Conservation (phyloP, 2,329 filamentous ascomycete genomes). For the Mollisiaceae sp. region DNA sequence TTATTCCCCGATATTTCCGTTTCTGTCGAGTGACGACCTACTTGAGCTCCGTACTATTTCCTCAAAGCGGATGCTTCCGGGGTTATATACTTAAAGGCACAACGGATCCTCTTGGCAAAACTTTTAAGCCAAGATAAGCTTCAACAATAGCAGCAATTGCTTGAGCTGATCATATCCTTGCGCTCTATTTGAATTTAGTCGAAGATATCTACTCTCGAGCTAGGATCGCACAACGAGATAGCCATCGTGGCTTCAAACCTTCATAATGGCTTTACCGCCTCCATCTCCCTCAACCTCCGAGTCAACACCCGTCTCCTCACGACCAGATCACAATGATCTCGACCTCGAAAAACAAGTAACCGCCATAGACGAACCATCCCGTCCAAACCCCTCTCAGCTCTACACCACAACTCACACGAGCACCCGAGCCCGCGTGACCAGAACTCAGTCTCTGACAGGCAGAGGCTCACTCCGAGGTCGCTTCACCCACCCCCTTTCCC, state of each 20-base stretch:
- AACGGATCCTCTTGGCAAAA: background rate
- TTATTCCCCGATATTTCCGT: background rate
- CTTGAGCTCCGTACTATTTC: background rate
- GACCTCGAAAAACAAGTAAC: slow-evolving; percentile 31
- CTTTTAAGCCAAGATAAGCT: background rate
- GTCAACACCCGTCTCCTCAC: background rate
- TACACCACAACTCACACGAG: slow-evolving; percentile 4
- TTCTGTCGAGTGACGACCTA: background rate
- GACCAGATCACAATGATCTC: slow-evolving; percentile 1
- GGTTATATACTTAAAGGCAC: background rate
- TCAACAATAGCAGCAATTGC: background rate
- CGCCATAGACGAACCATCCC: background rate
- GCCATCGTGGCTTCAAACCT: background rate
- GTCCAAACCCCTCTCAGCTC: background rate
- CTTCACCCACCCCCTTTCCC: slow-evolving; percentile 36
- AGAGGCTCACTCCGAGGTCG: slow-evolving; percentile 18
- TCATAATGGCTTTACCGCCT: background rate
- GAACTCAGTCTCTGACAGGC: slow-evolving; percentile 32
- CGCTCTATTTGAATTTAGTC: background rate
- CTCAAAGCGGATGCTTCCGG: background rate
- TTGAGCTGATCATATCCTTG: background rate
- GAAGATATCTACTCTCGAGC: too few relatives aligned
- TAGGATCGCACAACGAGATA: background rate
- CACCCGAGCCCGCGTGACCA: slow-evolving; percentile 21
- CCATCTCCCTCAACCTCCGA: slow-evolving; percentile 13